Evolutionary conservation across 257 asterid genomes (phyloP), one percentile per base, ranked within the genome.

Genomic region (Salvia splendens): DNA sequence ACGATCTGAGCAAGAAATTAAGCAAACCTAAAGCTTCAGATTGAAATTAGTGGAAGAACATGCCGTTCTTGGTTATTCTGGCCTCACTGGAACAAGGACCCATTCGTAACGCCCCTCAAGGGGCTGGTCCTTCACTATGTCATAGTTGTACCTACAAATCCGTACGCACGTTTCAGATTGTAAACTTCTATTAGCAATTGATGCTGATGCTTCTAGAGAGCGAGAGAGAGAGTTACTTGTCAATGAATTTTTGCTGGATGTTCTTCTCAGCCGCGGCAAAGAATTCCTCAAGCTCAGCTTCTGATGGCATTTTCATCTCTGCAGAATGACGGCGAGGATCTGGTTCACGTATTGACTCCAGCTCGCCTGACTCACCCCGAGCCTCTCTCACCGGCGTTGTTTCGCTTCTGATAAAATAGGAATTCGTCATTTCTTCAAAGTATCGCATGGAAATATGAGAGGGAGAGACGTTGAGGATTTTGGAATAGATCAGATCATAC

Each of bases 271-370:
- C 93, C 1, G 77, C 80, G 55, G 85, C 73, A 57, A 91, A 91
- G 77, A 88, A 88, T 33, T 75, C 87, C 17, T 86, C 96, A 15
- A 88, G 73, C 43, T 91, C 95, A 54, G 70, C 87, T n/a, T 63
- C 84, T 0, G 89, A 77, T 0, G 96, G 93, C 80, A 78, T 78
- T 69, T 70, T 83, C 66, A 56, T 77, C 53, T 28, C 63, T 11
- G 54, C 35, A 5, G 72, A 40, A 12, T 43, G 75, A 48, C 68
- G 61, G 70, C 56, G 68, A 73, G 73, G 71, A 69, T 65, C 73
- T 11, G 67, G 47, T 55, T 66, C 76, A 6, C 54, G 67, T 24
- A 83, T 53, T 10, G 91, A 73, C 68, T 76, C 85, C 81, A 79
- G 69, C 62, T 83, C 81, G 61, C 68, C 81, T 15, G 73, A 59